Evolutionary conservation across 768 basidiomycete species (phyloP).

Genomic region (Lentinula raphanica): DNA sequence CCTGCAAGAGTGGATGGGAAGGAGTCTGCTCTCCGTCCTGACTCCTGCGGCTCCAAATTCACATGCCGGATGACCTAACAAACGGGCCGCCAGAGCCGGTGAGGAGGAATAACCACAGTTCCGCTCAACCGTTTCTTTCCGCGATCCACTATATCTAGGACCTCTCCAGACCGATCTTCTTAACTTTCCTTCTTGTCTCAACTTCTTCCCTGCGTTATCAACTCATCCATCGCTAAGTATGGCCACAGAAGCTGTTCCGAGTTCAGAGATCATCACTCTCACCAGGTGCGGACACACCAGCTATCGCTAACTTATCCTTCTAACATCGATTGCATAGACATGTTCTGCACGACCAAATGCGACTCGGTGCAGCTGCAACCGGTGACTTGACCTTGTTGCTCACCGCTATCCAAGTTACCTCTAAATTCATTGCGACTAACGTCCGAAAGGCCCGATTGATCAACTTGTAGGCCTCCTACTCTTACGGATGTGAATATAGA

Average conservation of each 20-base stretch:
- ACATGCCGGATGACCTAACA: background rate
- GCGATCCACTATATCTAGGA: background rate
- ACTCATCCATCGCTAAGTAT: slow-evolving; percentile 20
- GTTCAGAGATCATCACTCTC: slow-evolving; percentile 86
- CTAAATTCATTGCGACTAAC: slow-evolving; percentile 97
- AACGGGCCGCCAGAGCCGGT: background rate
- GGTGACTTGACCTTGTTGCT: slow-evolving; percentile 94
- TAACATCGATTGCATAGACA: slow-evolving; percentile 47
- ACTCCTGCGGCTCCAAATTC: background rate
- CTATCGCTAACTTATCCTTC: background rate
- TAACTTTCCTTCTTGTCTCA: slow-evolving; percentile 17
- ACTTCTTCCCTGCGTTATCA: slow-evolving; percentile 1
- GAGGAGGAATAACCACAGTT: slow-evolving; percentile 4
- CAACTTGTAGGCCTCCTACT: slow-evolving; percentile 70
- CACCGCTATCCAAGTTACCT: slow-evolving; percentile 92
- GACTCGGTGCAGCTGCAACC: slow-evolving; percentile 75
- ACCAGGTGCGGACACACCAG: slow-evolving; percentile 59
- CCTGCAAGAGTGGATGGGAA: too few relatives aligned
- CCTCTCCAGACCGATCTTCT: background rate
- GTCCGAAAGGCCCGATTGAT: slow-evolving; percentile 95
- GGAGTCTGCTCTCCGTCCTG: too few relatives aligned
- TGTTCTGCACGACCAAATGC: slow-evolving; percentile 81
- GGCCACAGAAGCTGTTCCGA: slow-evolving; percentile 63
- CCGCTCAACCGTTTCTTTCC: slow-evolving; percentile 3
- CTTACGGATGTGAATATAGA: background rate